Conservation (phyloP, 768 basidiomycete species). For the Chiua virens region DNA sequence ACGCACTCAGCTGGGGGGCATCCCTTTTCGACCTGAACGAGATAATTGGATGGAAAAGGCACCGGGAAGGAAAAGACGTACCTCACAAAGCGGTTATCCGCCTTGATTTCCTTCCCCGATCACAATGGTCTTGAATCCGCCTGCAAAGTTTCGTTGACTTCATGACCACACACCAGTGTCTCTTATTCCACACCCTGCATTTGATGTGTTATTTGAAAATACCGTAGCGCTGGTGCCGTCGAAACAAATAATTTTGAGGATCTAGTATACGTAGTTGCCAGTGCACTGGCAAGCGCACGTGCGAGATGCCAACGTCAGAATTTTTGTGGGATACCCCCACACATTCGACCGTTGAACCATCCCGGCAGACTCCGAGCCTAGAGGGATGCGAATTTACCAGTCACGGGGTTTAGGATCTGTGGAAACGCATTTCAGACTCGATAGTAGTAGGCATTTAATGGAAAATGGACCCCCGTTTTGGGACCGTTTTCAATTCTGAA, state of each 20-base stretch:
- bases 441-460: too few species aligned
- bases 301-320: slow-evolving; percentile 16
- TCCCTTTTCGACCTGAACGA: slow-evolving; percentile 20
- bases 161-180: background rate
- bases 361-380: too few species aligned
- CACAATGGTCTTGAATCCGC: slow-evolving; percentile 32
- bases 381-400: slow-evolving; percentile 40
- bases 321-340: too few species aligned
- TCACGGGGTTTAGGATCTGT: too few species aligned
- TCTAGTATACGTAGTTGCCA: too few species aligned
- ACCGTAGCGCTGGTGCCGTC: slow-evolving; percentile 48
- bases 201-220: slow-evolving; percentile 42
- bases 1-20: background rate
- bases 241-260: slow-evolving; percentile 50
- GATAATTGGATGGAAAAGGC: background rate
- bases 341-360: background rate
- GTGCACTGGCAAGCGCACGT: slow-evolving; percentile 12
- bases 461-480: too few species aligned
- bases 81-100: slow-evolving; percentile 50
- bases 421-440: slow-evolving; percentile 32
- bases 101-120: slow-evolving; percentile 39
- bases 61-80: background rate
- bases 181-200: slow-evolving; percentile 45
- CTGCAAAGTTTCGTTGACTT: background rate
- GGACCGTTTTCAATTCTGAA: too few species aligned